Base-by-base conservation (phyloP, 2,329 filamentous ascomycete genomes). In the Botrytis cinerea region DNA sequence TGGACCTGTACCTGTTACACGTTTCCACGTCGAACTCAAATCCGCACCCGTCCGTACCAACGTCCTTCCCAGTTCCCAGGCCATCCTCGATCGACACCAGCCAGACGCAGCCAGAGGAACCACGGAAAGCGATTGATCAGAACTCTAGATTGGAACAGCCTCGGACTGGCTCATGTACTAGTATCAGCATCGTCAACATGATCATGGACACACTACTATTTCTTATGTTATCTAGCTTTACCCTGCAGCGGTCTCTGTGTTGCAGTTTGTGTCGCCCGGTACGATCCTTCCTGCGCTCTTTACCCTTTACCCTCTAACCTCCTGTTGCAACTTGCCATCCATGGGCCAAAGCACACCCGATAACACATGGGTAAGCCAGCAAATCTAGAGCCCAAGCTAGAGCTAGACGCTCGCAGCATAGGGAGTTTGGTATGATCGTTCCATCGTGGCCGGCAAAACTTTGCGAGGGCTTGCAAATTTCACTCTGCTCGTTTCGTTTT, bases 401-500 rank as follows among this genome's bases (percentile, higher is more conserved):
- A 62, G 25, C 60, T 18, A n/a, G 48, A 54, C 25, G 12, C 48
- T n/a, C 25, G 25, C 16, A 6, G 25, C 6, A 54, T n/a, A 3
- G 48, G 48, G 48, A 54, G n/a, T n/a, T 54, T 12, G 14, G 48
- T 1, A 7, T 51, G 25, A 63, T 63, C 4, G 16, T 22, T n/a
- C 61, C 40, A 48, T 64, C n/a, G n/a, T 64, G 62, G n/a, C 43
- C 43, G 28, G 28, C 35, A 20, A 64, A 16, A 32, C 18, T 25
- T 14, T 57, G 48, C 48, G 48, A 68, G 40, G 64, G 46, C 64
- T 28, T 43, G 46, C 14, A 51, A 51, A 16, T 54, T 38, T 54
- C 32, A 35, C 64, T 40, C 64, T 40, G 51, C 16, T 67, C 64
- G 46, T 67, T 67, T 40, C 46, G 43, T 40, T 67, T 67, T 40